Base-by-base conservation (phyloP, 495 filamentous ascomycete species). In the Daldinia loculata region DNA sequence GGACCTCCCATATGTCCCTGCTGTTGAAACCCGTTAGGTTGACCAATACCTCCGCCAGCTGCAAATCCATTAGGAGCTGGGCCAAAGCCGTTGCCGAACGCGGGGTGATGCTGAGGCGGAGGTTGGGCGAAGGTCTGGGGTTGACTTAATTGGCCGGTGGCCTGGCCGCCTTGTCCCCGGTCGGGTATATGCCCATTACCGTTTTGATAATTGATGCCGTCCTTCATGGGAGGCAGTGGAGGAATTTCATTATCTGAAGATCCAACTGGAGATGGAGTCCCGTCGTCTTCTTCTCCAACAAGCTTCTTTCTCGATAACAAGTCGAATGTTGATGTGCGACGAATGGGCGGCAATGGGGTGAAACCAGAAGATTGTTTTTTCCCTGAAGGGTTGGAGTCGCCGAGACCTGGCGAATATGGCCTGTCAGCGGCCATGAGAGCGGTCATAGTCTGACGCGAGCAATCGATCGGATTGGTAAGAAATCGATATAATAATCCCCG, bases 261-360 rank as follows among this genome's bases (percentile, higher is more conserved):
- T 38, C 74, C 75, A 58, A 71, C 70, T 26, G 75, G 74, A 24
- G 73, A 75, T 45, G 75, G 71, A 22, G 57, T 34, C 39, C 56
- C 56, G 51, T 74, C 70, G 51, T 70, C 70, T 26, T 77, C 74
- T 11, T 76, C 74, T 11, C 63, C 53, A 19, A 53, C 43, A 26
- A 71, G 52, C 30, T 68, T 71, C 51, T 72, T 75, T 51, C 69
- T 76, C 11, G 76, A 68, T 41, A 82, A 69, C 57, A 85, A 61
- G 56, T 80, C 79, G 69, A 86, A 84, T 11, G 84, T 84, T 17
- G 85, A 87, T 14, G 79, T 80, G 14, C 85, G 81, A 50, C 84
- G 81, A 65, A 88, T 85, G 12, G 85, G 84, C 14, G 85, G 85
- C 41, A 87, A 72, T 11, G 82, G 82, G 39, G 79, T 76, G 43